A percentile compares a stretch with the other conserved stretches of the same genome.
These are phyloP conservation scores for Magnaporthiopsis poae DNA, from an alignment of 2,329 filamentous ascomycete genomes.

Conservation along the genomic window DNA sequence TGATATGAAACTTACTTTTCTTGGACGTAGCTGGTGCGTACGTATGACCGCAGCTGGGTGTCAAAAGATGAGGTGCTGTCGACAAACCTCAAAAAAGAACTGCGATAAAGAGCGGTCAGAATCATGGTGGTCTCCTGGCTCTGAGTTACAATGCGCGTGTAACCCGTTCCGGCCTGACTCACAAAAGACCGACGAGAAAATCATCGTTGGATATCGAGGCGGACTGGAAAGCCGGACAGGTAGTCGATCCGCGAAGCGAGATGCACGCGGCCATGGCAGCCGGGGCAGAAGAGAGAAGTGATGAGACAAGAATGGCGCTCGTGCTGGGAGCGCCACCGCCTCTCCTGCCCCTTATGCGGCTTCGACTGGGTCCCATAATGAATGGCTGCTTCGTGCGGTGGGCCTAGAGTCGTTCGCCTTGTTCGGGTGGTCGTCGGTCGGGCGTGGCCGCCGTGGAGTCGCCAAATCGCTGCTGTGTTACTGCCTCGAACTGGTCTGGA, in stretches of 20 bases:
- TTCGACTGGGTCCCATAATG: background rate
- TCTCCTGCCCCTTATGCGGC: constrained; percentile 12
- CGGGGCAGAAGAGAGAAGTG: constrained; percentile 26
- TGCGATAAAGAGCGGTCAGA: constrained; percentile 25
- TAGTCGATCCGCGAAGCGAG: constrained; percentile 58
- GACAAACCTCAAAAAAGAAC: constrained; percentile 78
- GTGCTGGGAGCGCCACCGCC: constrained; percentile 9
- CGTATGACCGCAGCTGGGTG: constrained; percentile 58
- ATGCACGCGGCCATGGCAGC: constrained; percentile 40
- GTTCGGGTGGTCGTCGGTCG: constrained; percentile 2
- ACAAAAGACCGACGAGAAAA: constrained; percentile 54
- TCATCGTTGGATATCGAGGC: constrained; percentile 59
- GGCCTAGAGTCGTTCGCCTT: background rate
- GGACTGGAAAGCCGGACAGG: constrained; percentile 62
- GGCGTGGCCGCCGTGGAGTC: background rate
- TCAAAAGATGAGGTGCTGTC: constrained; percentile 71
- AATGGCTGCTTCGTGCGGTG: background rate
- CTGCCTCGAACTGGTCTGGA: background rate
- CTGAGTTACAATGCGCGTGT: background rate
- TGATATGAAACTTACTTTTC: constrained; percentile 52
- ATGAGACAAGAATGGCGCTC: constrained; percentile 14
- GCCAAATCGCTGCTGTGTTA: constrained; percentile 2
- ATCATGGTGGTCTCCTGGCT: background rate
- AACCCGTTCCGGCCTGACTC: constrained; percentile 25
- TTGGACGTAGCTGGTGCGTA: constrained; percentile 64